Evolutionary conservation across 2,329 filamentous ascomycete species (phyloP), one percentile per base, ranked within the genome.

Genomic region (Elsinoe necatrix): DNA sequence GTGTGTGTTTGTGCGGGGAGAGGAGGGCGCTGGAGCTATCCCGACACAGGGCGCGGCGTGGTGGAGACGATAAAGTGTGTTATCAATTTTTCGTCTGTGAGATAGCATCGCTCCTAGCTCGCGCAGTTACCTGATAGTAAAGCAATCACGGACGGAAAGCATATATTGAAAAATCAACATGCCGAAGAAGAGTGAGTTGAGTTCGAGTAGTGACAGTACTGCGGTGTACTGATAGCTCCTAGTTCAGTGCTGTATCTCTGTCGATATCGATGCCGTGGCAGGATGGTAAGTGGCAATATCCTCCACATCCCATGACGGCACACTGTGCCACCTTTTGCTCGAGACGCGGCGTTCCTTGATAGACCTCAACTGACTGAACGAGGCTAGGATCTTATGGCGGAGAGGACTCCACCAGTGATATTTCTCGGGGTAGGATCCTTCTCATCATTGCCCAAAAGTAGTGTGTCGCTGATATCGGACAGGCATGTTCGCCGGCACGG

Each of bases 381-480:
- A 37, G 85, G 86, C 73, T 89, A 0, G 85, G 85, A 0, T 86
- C 81, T 0, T 89, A 89, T 64, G 83, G 83, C 7, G 84, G 85
- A 27, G 80, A 88, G 67, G 84, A 89, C 65, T 84, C 79, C 6
- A 80, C 80, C 1, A 86, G 78, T 65, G 85, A 89, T 63, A 88
- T 89, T 59, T 84, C 80, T 65, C 75, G 85, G 77, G 60, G 57
- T 80, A 34, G 16, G 29, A n/a, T n/a, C n/a, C n/a, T n/a, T n/a
- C n/a, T 31, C n/a, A 9, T 34, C 6, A 9, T 9, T 27, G 42
- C 5, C 54, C 42, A 63, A 21, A 64, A 41, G 21, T 1, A 12
- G 1, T 14, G 14, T 23, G 12, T 3, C 16, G 18, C 18, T 55
- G 35, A 55, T 18, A 31, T 2, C 9, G 21, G n/a, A 59, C 61